These are phyloP conservation scores for Boletus nobilissimus DNA, from an alignment of 1,284 basidiomycete species.

Conservation along the genomic window DNA sequence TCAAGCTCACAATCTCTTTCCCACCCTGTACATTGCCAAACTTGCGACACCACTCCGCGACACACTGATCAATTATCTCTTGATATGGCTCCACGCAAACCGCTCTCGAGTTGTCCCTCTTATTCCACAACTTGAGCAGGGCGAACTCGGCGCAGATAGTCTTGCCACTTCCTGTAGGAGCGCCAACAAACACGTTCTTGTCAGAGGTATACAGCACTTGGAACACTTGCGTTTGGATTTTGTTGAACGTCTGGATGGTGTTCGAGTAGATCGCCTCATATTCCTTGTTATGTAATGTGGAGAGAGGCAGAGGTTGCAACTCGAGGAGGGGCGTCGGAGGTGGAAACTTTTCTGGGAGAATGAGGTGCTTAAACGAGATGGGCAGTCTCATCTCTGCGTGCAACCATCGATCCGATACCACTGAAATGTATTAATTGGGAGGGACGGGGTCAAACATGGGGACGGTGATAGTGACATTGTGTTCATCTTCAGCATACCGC, in stretches of 20 bases:
- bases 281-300: conserved; percentile 91
- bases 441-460: conserved; percentile 98
- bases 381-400: conserved; percentile 95
- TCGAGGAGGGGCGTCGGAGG: conserved; percentile 93
- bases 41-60: conserved; percentile 89
- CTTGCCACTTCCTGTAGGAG: conserved; percentile 97
- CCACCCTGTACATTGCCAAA: conserved; percentile 86
- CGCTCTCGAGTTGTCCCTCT: conserved; percentile 86
- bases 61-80: conserved; percentile 94
- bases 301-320: conserved; percentile 89
- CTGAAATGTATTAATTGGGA: conserved; percentile 97
- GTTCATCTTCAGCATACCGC: conserved; percentile 92
- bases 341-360: conserved; percentile 97
- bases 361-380: conserved; percentile 97
- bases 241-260: conserved; percentile 90
- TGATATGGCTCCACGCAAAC: conserved; percentile 98
- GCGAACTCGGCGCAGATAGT: conserved; percentile 98
- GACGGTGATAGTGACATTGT: conserved; percentile 94
- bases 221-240: conserved; percentile 99
- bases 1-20: conserved; percentile 92
- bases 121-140: conserved; percentile 90
- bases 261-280: conserved; percentile 88
- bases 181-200: conserved; percentile 96
- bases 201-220: conserved; percentile 96
- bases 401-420: conserved; percentile 96